Evolutionary conservation across 805 yeast species (phyloP).

Genomic region (Dipodascus geniculatus): DNA sequence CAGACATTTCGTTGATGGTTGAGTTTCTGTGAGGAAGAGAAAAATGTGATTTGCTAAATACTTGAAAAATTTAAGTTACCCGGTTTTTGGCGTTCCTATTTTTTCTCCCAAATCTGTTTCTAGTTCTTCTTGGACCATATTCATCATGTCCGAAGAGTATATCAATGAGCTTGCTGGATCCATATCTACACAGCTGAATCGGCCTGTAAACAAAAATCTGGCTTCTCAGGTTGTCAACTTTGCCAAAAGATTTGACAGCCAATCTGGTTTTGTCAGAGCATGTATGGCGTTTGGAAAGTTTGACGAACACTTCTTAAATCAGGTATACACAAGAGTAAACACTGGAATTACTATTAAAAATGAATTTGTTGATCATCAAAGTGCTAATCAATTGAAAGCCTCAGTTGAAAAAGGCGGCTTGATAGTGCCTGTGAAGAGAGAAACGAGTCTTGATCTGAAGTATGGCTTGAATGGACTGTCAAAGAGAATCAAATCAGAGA

Average conservation of each 20-base stretch:
- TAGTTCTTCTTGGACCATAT: background rate
- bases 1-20: background rate
- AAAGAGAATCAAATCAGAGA: slow-evolving; percentile 6
- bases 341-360: background rate
- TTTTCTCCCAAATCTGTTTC: background rate
- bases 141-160: slow-evolving; percentile 5
- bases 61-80: background rate
- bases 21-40: background rate
- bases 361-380: background rate
- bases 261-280: slow-evolving; percentile 12
- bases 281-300: slow-evolving; percentile 20
- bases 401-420: background rate
- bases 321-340: slow-evolving; percentile 10
- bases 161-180: slow-evolving; percentile 9
- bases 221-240: slow-evolving; percentile 13
- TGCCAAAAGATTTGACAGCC: slow-evolving; percentile 9
- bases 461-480: background rate
- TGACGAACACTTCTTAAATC: slow-evolving; percentile 12
- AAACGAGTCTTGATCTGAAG: background rate
- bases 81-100: background rate
- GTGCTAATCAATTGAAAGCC: background rate
- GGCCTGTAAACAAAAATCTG: slow-evolving; percentile 13
- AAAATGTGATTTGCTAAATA: background rate
- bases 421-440: background rate
- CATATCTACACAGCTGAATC: slow-evolving; percentile 16